Percentiles rank a stretch among this genome's conserved stretches.
Conservation (phyloP, 345 rosid genomes). For the Aethionema arabicum region DNA sequence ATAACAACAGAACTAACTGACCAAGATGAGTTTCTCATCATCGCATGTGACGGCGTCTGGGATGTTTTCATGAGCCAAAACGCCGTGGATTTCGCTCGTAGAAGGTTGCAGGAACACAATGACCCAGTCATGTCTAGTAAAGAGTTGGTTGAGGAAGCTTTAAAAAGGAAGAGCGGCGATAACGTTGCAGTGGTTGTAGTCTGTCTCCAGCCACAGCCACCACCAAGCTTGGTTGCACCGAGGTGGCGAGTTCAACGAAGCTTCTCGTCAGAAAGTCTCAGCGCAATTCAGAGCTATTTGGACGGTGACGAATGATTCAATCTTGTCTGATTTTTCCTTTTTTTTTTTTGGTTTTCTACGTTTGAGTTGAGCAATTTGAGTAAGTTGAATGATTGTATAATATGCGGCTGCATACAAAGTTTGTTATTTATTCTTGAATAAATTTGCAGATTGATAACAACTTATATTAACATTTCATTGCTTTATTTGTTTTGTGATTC, state of each 20-base stretch:
- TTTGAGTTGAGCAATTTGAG: constrained; percentile 34
- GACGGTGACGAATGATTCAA: constrained; percentile 41
- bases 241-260: constrained; percentile 64
- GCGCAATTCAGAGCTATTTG: constrained; percentile 69
- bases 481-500: neutral
- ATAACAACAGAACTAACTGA: constrained; percentile 50
- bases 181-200: constrained; percentile 71
- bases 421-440: too few relatives aligned
- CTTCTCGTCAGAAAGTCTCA: constrained; percentile 74
- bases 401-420: constrained; percentile 30
- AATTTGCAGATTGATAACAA: neutral
- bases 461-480: neutral
- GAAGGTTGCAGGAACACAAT: constrained; percentile 81
- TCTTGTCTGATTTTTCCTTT: constrained; percentile 13
- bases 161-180: constrained; percentile 86
- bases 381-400: constrained; percentile 12
- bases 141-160: constrained; percentile 77
- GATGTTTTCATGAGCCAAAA: constrained; percentile 89
- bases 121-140: constrained; percentile 70
- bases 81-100: constrained; percentile 82
- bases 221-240: constrained; percentile 67
- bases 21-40: constrained; percentile 83
- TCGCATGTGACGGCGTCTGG: constrained; percentile 92
- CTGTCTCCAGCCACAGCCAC: constrained; percentile 69
- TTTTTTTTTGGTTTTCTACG: constrained; percentile 22